Base-by-base conservation (phyloP, 1,284 basidiomycete species). In the Trichosporon asahii region DNA sequence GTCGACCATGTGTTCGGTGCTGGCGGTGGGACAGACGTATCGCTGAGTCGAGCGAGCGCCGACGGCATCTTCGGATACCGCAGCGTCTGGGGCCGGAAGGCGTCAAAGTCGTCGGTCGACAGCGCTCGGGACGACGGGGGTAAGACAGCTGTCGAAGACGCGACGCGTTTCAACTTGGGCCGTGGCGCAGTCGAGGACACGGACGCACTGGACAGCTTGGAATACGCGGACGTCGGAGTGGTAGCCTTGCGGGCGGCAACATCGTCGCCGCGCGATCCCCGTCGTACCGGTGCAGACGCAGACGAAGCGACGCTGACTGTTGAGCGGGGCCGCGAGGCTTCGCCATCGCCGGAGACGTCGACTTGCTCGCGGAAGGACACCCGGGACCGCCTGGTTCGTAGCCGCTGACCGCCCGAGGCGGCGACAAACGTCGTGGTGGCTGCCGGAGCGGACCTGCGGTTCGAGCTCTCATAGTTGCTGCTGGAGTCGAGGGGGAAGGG, bases 21-120 rank as follows among this genome's bases (percentile, higher is more conserved):
- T 1, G 64, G 23, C 9, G 44, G n/a, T 5, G 64, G 35, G n/a
- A 72, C 66, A 15, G 68, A 64, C 8, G 64, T 57, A 57, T 73
- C 72, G 37, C 70, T 72, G 12, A 76, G 67, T 21, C 74, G 69
- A 0, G 71, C 72, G 0, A 76, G 71, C 2, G 70, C 74, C n/a
- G 73, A 71, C 14, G 73, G 69, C 14, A 75, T 67, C 35, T 71
- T 71, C 2, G 72, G 74, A 63, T 76, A 76, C 18, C 74, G 67
- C 37, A 76, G 65, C 2, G 70, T 64, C 65, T 73, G 69, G 0
- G 76, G 73, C 3, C 55, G 27, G 66, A 75, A 76, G 7, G 64
- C 68, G 70, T 76, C 71, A 23, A 69, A 71, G 57, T 69, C 70
- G 40, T 53, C 57, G 31, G 68, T 37, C 25, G 37, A 29, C 5